Percentiles rank a stretch among this genome's conserved stretches.
phyloP scores from a whole-genome alignment of 257 asterid species.

The Fraxinus americana region DNA sequence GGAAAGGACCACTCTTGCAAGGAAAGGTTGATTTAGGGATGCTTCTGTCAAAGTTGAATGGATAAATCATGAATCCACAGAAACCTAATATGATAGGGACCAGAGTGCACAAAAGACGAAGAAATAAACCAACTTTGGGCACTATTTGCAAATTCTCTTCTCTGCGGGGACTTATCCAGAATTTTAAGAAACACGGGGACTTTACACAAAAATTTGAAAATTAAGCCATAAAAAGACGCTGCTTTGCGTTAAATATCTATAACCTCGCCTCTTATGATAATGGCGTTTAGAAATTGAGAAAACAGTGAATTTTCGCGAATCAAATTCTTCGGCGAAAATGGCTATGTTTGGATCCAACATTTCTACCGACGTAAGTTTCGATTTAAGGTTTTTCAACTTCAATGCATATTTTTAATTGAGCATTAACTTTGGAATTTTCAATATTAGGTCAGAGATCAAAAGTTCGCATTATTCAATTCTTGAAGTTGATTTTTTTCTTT shows the following conservation, averaged over 20 bases:
- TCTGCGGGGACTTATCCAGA: not conserved
- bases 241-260: not conserved
- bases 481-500: too few species aligned
- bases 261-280: not conserved
- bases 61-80: too few species aligned
- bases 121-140: not conserved
- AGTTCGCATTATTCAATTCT: not conserved
- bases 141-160: not conserved
- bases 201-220: not conserved
- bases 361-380: constrained; percentile 36
- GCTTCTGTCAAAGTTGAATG: too few species aligned
- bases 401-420: not conserved
- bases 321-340: constrained; percentile 29
- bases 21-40: too few species aligned
- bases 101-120: too few species aligned
- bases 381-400: constrained; percentile 5
- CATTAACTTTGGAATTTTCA: constrained; percentile 5
- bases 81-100: too few species aligned
- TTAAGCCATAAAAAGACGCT: not conserved
- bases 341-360: constrained; percentile 41
- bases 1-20: too few species aligned
- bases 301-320: not conserved
- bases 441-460: constrained; percentile 4
- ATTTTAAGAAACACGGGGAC: not conserved
- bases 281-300: not conserved